Base-by-base conservation (phyloP, 306 rosid species). In the Trifolium fragiferum region DNA sequence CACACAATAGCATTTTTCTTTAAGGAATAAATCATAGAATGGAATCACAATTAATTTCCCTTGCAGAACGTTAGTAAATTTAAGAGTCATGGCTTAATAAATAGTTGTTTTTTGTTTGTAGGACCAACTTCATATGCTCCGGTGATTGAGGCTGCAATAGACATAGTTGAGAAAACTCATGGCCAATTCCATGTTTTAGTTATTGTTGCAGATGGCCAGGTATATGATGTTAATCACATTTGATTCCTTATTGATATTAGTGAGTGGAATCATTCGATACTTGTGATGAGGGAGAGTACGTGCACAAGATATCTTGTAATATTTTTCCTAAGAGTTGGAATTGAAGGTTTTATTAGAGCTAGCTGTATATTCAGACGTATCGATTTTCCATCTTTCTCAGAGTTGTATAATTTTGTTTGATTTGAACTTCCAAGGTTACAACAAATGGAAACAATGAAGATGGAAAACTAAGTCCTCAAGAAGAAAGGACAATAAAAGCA, bases 41-140 rank as follows among this genome's bases (percentile, higher is more conserved):
- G 20, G 66, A 76, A 54, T 76, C 58, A 16, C 51, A 46, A 12
- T 21, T 19, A 76, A 20, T n/a, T 40, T 47, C 25, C 21, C 1
- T 21, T 18, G 4, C 10, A 9, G 6, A 9, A 41, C 41, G 33
- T 49, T 15, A 33, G 50, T 68, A 67, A 55, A 4, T 65, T 55
- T 19, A 43, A 21, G 57, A 57, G 53, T 33, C 54, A 33, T 72
- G 66, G 20, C 75, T 76, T 21, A 59, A 74, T 73, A 23, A 33
- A 68, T 72, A 19, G 64, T 16, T 79, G 44, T 27, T 38, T 21
- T 80, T 61, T 8, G 78, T 59, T 78, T 83, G 54, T 80, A 92
- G 98, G 98, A 72, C 98, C 98, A 76, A 92, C 98, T 66, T 92
- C 98, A 58, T 90, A 87, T 38, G 96, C 84, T 75, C 90, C 98